Evolutionary conservation across 139 green algal species (phyloP).

Genomic region (Marvania coccoides): DNA sequence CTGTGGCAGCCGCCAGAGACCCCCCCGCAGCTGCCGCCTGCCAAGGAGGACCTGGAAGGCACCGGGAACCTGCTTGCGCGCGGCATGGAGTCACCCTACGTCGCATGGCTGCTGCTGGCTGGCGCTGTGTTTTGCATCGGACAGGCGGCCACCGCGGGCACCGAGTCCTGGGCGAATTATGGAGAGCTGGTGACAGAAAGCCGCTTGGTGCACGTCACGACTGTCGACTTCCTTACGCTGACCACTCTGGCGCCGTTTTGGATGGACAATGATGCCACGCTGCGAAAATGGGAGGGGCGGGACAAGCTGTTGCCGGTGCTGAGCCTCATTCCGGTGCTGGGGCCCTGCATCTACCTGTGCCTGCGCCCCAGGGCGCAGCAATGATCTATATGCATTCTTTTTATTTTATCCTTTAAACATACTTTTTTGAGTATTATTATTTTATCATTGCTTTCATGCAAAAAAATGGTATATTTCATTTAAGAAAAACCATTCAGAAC

Average conservation of each 20-base stretch:
- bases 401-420: too few species aligned
- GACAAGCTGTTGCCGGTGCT: constrained; percentile 51
- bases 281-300: constrained; percentile 54
- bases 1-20: constrained; percentile 33
- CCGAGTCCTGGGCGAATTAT: constrained; percentile 49
- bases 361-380: constrained; percentile 49
- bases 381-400: neutral
- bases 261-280: constrained; percentile 71
- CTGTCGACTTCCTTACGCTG: constrained; percentile 68
- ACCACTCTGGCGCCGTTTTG: constrained; percentile 69
- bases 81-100: constrained; percentile 32
- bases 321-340: constrained; percentile 55
- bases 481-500: too few species aligned
- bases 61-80: constrained; percentile 40
- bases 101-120: constrained; percentile 34
- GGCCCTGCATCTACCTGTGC: constrained; percentile 60
- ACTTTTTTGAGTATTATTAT: too few species aligned
- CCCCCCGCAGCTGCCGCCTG: constrained; percentile 8
- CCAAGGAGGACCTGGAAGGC: constrained; percentile 44
- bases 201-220: constrained; percentile 68
- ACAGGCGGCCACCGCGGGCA: constrained; percentile 24
- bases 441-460: too few species aligned
- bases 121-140: constrained; percentile 19
- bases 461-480: too few species aligned
- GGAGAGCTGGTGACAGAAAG: constrained; percentile 64